Evolutionary conservation across 768 basidiomycete genomes (phyloP).

Genomic region (Serendipita indica): DNA sequence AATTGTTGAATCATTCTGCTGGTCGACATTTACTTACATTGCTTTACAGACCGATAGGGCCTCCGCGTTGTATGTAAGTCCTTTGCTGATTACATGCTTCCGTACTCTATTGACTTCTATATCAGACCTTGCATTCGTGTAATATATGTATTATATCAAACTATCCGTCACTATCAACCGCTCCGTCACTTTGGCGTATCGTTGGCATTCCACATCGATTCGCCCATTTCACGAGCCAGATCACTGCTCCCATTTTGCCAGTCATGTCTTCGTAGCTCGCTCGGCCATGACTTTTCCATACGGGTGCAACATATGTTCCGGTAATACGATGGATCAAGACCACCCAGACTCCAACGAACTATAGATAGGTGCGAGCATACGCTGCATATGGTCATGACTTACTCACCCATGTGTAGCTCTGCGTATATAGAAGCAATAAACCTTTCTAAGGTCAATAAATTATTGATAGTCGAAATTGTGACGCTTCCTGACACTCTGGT

Average conservation of each 20-base stretch:
- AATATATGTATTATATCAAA: too few relatives aligned
- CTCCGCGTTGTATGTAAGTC: conserved; percentile 14
- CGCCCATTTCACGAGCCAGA: conserved; percentile 9
- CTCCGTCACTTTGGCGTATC: conserved; percentile 81
- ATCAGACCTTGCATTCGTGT: conserved; percentile 16
- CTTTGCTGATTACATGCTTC: conserved; percentile 31
- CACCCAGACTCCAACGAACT: too few relatives aligned
- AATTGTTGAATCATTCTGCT: conserved; percentile 96
- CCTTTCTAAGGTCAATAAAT: not conserved
- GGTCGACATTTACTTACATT: conserved; percentile 51
- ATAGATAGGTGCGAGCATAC: not conserved
- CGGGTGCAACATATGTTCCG: not conserved
- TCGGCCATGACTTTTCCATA: not conserved
- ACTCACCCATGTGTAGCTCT: not conserved
- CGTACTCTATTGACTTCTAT: conserved; percentile 16
- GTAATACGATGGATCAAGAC: too few relatives aligned
- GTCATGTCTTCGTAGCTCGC: not conserved
- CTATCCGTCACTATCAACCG: conserved; percentile 17
- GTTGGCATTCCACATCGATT: conserved; percentile 23
- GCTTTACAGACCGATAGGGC: conserved; percentile 26
- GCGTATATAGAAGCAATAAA: not conserved
- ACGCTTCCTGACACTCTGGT: conserved; percentile 9
- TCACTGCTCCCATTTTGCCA: not conserved
- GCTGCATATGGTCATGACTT: not conserved
- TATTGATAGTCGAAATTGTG: not conserved